Percentiles rank a stretch among this genome's conserved stretches.
Evolutionary conservation across 164 flowering plant genomes (phyloP).

Genomic region (Sextonia rubra): DNA sequence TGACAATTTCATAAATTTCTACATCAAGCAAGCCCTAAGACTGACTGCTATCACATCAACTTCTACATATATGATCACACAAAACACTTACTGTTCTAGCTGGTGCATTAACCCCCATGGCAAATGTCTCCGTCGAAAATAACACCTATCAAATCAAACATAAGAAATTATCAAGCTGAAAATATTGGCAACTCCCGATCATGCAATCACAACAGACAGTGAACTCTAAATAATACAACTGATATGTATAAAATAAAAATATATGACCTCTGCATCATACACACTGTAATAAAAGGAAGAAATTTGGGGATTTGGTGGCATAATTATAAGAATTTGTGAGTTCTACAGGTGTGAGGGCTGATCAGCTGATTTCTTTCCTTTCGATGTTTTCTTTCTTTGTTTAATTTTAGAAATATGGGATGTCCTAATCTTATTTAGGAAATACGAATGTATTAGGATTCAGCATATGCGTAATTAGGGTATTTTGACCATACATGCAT

Average conservation of each 20-base stretch:
- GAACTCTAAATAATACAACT: background rate
- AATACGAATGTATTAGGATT: too few relatives aligned
- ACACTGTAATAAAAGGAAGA: background rate
- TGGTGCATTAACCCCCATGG: constrained; percentile 99
- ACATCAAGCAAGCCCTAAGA: background rate
- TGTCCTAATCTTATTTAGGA: too few relatives aligned
- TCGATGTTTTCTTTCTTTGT: too few relatives aligned
- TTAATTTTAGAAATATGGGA: too few relatives aligned
- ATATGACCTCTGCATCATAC: background rate
- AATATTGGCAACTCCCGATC: background rate
- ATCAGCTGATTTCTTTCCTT: too few relatives aligned
- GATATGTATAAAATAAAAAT: background rate
- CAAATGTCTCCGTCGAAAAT: constrained; percentile 99
- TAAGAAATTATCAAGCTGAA: constrained; percentile 5
- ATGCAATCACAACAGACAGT: background rate
- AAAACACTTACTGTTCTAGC: constrained; percentile 87
- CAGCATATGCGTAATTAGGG: too few relatives aligned
- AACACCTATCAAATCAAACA: constrained; percentile 46
- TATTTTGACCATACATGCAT: too few relatives aligned
- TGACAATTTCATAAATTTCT: too few relatives aligned
- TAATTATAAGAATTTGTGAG: too few relatives aligned
- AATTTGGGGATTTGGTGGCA: too few relatives aligned
- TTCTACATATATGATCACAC: background rate
- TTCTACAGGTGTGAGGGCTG: too few relatives aligned
- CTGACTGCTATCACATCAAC: background rate